Evolutionary conservation across 345 rosid species (phyloP).

Genomic region (Acer saccharum): DNA sequence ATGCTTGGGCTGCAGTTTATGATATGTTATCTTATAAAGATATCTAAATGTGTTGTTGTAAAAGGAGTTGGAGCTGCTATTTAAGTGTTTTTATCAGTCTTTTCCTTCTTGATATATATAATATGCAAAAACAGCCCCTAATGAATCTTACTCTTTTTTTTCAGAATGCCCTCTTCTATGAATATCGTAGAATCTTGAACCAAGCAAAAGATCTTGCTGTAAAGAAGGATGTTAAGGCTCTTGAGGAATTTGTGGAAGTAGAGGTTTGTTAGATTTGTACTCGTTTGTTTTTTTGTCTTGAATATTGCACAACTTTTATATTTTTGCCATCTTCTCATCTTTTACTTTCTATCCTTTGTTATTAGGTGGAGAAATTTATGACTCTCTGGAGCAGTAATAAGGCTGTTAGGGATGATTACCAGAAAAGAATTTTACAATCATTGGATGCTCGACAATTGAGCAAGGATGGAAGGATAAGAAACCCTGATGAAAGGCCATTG

Average conservation of each 20-base stretch:
- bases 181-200: slow-evolving; percentile 47
- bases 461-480: slow-evolving; percentile 70
- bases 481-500: slow-evolving; percentile 65
- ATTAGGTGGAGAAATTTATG: slow-evolving; percentile 77
- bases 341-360: slow-evolving; percentile 17
- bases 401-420: slow-evolving; percentile 84
- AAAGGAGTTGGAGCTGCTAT: not conserved
- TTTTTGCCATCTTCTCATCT: slow-evolving; percentile 20
- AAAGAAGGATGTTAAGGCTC: slow-evolving; percentile 55
- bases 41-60: not conserved
- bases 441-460: slow-evolving; percentile 60
- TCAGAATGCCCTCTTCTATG: slow-evolving; percentile 58
- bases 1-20: not conserved
- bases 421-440: slow-evolving; percentile 67
- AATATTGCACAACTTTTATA: not conserved
- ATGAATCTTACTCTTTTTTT: slow-evolving; percentile 12
- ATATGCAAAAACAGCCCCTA: not conserved
- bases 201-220: slow-evolving; percentile 67
- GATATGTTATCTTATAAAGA: not conserved
- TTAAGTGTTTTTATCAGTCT: not conserved
- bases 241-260: slow-evolving; percentile 46
- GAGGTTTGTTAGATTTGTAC: slow-evolving; percentile 46
- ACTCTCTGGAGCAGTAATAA: slow-evolving; percentile 69
- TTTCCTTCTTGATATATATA: not conserved
- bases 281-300: slow-evolving; percentile 5